Conservation (phyloP, 441 rosid species). For the Gossypium davidsonii region DNA sequence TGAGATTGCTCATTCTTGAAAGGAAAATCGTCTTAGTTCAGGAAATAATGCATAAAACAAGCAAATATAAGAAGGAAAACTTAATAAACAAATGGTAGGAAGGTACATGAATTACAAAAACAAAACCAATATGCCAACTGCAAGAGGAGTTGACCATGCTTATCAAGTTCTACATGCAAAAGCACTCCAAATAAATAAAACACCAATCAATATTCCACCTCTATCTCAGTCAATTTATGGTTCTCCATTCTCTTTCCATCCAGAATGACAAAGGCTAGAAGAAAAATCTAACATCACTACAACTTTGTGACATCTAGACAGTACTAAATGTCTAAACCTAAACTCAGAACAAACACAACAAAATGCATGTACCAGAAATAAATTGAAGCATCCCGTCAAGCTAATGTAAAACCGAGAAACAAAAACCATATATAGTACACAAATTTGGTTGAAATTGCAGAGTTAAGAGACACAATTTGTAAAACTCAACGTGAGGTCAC, state of each 20-base stretch:
- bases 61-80: background rate
- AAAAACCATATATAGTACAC: background rate
- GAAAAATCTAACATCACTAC: background rate
- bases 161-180: conserved; percentile 1
- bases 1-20: conserved; percentile 30
- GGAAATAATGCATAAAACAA: conserved; percentile 10
- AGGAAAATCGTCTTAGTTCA: conserved; percentile 12
- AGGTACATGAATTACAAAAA: background rate
- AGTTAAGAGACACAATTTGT: background rate
- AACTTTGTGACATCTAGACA: background rate
- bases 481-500: background rate
- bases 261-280: background rate
- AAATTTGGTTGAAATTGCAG: background rate
- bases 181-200: background rate
- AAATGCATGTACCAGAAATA: background rate
- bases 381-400: background rate
- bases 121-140: background rate
- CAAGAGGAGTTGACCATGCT: background rate
- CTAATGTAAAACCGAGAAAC: background rate
- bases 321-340: background rate
- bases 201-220: background rate
- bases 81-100: background rate
- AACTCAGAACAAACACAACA: background rate
- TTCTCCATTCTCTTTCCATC: background rate
- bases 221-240: background rate